Conservation (phyloP, 2,329 filamentous ascomycete species). For the Ophiocordyceps australis region DNA sequence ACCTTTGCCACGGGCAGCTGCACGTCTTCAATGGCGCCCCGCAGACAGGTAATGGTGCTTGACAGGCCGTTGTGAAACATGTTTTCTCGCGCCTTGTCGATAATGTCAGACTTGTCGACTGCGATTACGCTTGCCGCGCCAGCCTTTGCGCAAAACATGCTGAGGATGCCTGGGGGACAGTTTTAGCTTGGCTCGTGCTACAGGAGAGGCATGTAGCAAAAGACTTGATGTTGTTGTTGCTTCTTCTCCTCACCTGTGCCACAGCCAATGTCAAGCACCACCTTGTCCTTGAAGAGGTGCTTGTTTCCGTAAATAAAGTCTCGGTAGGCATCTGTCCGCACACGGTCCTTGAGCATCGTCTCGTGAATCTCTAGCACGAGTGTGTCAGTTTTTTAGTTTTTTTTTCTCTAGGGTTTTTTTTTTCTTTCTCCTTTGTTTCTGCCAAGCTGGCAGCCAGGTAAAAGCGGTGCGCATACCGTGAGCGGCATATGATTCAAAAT, state of each 20-base stretch:
- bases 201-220: not conserved
- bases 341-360: conserved; percentile 80
- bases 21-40: conserved; percentile 80
- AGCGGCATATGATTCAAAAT: conserved; percentile 44
- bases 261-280: conserved; percentile 81
- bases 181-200: too few species aligned
- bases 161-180: conserved; percentile 49
- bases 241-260: conserved; percentile 34
- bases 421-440: too few species aligned
- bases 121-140: conserved; percentile 76
- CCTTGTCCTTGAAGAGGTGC: conserved; percentile 67
- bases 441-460: too few species aligned
- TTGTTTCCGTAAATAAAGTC: conserved; percentile 94
- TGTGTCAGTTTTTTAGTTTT: too few species aligned
- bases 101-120: conserved; percentile 84
- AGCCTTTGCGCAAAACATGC: conserved; percentile 86
- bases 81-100: conserved; percentile 71
- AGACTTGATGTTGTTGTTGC: not conserved
- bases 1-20: conserved; percentile 60
- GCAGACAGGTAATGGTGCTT: conserved; percentile 58
- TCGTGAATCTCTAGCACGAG: conserved; percentile 90
- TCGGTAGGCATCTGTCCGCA: conserved; percentile 80
- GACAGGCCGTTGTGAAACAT: conserved; percentile 64
- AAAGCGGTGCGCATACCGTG: conserved; percentile 27
- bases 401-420: too few species aligned